Base-by-base conservation (phyloP, 768 basidiomycete genomes). In the Auriscalpium microsporum region DNA sequence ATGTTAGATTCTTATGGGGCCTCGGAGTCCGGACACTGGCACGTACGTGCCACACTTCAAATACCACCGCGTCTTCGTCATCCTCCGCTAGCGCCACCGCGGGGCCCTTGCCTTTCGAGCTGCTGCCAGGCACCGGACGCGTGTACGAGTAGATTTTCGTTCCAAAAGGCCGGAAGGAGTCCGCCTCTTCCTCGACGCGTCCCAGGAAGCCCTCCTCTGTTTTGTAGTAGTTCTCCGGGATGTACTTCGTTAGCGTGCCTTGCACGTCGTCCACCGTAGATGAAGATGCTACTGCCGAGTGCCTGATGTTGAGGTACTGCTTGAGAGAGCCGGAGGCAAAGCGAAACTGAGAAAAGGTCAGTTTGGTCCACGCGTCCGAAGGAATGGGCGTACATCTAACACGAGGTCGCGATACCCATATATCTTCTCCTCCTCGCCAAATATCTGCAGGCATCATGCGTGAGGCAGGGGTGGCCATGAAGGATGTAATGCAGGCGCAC, bases 351-450 rank as follows among this genome's bases (percentile, higher is more conserved):
- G 56, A 10, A 16, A 4, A 46, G 37, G 10, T 14, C 28, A n/a
- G 1, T 9, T 60, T 54, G 16, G 52, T 33, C 36, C 13, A 52
- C 8, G 49, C 10, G 17, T 42, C 23, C 48, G 35, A 54, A 35
- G 35, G 34, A 19, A 57, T 33, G 48, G 19, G 71, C 84, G 58
- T 65, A 96, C 94, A 66, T 95, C 83, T 62, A 98, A 86, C 28
- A 78, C 68, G 36, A 99, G 77, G 64, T 86, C 86, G 58, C 83
- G 79, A 71, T 96, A 98, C 2, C 95, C 95, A 67, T 95, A 97
- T 54, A 98, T 86, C 72, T 86, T 94, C 72, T 99, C 94, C 52
- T 95, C 89, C 64, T 97, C 92, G 52, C 95, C 95, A 66, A 84
- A 97, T 64, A 99, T 94, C 90, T 92, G 48, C 13, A 16, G 14